Percentiles rank a stretch among this genome's conserved stretches.
These are phyloP conservation scores for Sugiyamaella novakii DNA, from an alignment of 1,139 yeast genomes.

Conservation along the genomic window DNA sequence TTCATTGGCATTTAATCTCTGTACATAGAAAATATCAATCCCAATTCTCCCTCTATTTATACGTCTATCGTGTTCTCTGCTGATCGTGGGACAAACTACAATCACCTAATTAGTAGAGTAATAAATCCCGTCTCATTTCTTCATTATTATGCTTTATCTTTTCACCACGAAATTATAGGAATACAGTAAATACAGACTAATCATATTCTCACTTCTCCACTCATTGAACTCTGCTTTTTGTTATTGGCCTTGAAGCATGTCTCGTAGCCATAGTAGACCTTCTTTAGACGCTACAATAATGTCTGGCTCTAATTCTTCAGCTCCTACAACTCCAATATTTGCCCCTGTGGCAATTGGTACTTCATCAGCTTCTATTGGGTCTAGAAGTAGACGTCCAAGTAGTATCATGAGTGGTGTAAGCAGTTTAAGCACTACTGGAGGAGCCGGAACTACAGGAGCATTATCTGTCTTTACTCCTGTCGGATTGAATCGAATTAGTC, in stretches of 20 bases:
- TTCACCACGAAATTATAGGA: background rate
- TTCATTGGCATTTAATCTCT: too few species aligned
- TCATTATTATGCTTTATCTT: background rate
- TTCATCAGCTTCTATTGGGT: conserved; percentile 11
- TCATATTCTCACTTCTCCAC: too few species aligned
- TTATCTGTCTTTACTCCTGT: conserved; percentile 26
- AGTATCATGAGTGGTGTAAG: conserved; percentile 27
- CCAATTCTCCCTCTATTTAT: too few species aligned
- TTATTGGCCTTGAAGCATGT: too few species aligned
- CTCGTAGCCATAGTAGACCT: conserved; percentile 8
- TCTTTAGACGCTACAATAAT: conserved; percentile 17
- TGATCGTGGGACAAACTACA: too few species aligned
- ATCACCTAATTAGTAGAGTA: too few species aligned
- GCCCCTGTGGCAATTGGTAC: conserved; percentile 14
- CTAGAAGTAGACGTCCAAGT: conserved; percentile 21
- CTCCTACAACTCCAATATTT: conserved; percentile 18
- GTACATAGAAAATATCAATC: too few species aligned
- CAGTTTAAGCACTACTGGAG: conserved; percentile 17
- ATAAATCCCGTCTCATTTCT: too few species aligned
- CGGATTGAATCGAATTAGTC: conserved; percentile 29
- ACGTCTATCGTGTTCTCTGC: background rate
- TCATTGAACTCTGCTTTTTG: too few species aligned
- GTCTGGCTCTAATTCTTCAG: conserved; percentile 17
- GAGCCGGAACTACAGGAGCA: conserved; percentile 12
- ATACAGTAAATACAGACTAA: too few species aligned